Conservation (phyloP, 371 early-diverging fungal genomes). For the Rhizomucor miehei region DNA sequence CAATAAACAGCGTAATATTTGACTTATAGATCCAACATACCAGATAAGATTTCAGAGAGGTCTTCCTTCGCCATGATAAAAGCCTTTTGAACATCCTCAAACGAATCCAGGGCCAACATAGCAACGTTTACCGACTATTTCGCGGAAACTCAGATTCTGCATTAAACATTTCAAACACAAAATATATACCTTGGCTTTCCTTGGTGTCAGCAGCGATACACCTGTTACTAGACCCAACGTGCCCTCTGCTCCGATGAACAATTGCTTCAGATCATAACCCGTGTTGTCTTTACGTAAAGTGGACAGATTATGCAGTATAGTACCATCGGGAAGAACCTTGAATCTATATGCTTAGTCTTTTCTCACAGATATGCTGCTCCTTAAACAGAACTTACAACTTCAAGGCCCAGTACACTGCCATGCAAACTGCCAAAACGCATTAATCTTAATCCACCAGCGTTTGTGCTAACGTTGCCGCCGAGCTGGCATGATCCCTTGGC, state of each 20-base stretch:
- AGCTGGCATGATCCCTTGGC: slow-evolving; percentile 85
- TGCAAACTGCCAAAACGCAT: slow-evolving; percentile 87
- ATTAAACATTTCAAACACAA: too few species aligned
- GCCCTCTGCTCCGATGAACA: slow-evolving; percentile 90
- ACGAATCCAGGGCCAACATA: slow-evolving; percentile 37
- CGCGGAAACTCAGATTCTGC: not conserved
- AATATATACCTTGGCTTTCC: slow-evolving; percentile 26
- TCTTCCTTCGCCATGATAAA: slow-evolving; percentile 45
- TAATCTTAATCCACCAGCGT: slow-evolving; percentile 89
- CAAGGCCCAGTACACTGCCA: slow-evolving; percentile 83
- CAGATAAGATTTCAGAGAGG: slow-evolving; percentile 46
- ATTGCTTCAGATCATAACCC: slow-evolving; percentile 80
- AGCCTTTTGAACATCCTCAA: slow-evolving; percentile 39
- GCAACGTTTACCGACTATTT: slow-evolving; percentile 39
- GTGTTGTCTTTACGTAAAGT: slow-evolving; percentile 89
- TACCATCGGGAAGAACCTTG: slow-evolving; percentile 86
- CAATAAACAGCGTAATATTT: not conserved
- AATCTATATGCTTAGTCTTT: not conserved
- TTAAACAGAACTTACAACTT: slow-evolving; percentile 49
- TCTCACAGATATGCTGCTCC: not conserved
- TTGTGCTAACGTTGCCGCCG: slow-evolving; percentile 92
- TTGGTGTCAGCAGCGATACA: slow-evolving; percentile 63
- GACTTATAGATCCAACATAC: slow-evolving; percentile 12
- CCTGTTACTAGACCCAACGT: slow-evolving; percentile 83
- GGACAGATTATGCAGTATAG: slow-evolving; percentile 79